These are phyloP conservation scores for Mrakia frigida DNA, from an alignment of 768 basidiomycete genomes.

Conservation along the genomic window DNA sequence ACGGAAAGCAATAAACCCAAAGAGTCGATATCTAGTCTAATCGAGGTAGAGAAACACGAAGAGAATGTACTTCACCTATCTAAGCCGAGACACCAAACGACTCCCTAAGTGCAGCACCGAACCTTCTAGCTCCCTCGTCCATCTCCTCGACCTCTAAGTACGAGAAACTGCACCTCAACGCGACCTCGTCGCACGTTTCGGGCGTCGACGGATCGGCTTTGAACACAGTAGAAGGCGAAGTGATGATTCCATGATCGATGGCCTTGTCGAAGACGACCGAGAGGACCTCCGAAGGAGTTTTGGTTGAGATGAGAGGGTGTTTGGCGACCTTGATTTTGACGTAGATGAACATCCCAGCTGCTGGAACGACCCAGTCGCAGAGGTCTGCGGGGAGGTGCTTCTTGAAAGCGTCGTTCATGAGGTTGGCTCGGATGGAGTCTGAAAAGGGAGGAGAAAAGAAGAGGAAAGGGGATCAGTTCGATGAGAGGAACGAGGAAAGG, in stretches of 20 bases:
- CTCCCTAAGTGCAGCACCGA: constrained; percentile 13
- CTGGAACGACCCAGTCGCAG: neutral
- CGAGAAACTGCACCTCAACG: constrained; percentile 19
- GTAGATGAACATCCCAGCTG: constrained; percentile 27
- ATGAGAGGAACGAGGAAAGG: neutral
- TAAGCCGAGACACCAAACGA: neutral
- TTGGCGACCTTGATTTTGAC: neutral
- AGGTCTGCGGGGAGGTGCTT: constrained; percentile 27
- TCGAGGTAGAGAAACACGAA: too few species aligned
- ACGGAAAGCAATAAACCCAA: neutral
- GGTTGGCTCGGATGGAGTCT: constrained; percentile 27
- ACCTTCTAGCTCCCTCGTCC: constrained; percentile 25
- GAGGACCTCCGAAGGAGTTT: constrained; percentile 15
- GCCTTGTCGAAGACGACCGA: constrained; percentile 11
- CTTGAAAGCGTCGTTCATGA: constrained; percentile 21
- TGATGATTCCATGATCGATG: constrained; percentile 14
- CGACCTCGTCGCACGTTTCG: constrained; percentile 7
- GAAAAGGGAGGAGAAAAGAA: neutral
- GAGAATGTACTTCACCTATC: too few species aligned
- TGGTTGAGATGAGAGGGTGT: constrained; percentile 18
- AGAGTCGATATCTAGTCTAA: too few species aligned
- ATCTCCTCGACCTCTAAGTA: constrained; percentile 21
- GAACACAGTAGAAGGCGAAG: constrained; percentile 25
- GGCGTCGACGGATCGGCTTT: constrained; percentile 4
- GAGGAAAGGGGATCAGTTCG: neutral